Conservation (phyloP, 2,329 filamentous ascomycete species). For the Penicillium olsonii region DNA sequence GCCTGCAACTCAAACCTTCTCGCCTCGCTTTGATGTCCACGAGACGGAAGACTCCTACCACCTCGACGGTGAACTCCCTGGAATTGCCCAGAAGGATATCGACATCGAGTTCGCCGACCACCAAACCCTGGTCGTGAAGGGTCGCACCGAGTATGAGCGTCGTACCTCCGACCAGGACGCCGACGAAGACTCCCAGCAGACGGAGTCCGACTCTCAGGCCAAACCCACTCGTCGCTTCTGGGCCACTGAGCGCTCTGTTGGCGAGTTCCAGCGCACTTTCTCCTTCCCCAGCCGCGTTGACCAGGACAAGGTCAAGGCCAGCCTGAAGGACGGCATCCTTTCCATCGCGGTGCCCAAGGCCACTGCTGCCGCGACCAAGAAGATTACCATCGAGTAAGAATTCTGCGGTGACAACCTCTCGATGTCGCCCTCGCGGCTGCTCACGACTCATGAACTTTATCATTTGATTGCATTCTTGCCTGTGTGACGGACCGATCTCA, state of each 20-base stretch:
- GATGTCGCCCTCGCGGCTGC: neutral
- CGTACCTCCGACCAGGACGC: constrained; percentile 45
- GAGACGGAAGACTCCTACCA: constrained; percentile 48
- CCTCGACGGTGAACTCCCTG: constrained; percentile 52
- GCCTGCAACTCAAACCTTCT: constrained; percentile 34
- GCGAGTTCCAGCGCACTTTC: constrained; percentile 62
- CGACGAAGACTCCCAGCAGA: constrained; percentile 34
- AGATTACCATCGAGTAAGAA: constrained; percentile 58
- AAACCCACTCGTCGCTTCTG: constrained; percentile 53
- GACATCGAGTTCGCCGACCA: constrained; percentile 51
- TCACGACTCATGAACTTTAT: constrained; percentile 8
- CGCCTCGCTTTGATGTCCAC: constrained; percentile 50
- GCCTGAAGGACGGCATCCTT: constrained; percentile 62
- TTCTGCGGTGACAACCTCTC: neutral
- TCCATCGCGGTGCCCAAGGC: constrained; percentile 61
- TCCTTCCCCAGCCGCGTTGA: constrained; percentile 60
- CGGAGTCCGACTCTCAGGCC: constrained; percentile 19
- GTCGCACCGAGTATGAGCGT: constrained; percentile 42
- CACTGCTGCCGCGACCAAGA: constrained; percentile 48
- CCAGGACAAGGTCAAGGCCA: constrained; percentile 63
- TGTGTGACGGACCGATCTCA: neutral
- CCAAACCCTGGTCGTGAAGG: constrained; percentile 50
- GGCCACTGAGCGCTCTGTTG: constrained; percentile 61
- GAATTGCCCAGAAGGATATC: constrained; percentile 48
- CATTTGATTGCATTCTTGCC: neutral